phyloP scores from a whole-genome alignment of 192 early-diverging fungal species.

The Coemansia asiatica region DNA sequence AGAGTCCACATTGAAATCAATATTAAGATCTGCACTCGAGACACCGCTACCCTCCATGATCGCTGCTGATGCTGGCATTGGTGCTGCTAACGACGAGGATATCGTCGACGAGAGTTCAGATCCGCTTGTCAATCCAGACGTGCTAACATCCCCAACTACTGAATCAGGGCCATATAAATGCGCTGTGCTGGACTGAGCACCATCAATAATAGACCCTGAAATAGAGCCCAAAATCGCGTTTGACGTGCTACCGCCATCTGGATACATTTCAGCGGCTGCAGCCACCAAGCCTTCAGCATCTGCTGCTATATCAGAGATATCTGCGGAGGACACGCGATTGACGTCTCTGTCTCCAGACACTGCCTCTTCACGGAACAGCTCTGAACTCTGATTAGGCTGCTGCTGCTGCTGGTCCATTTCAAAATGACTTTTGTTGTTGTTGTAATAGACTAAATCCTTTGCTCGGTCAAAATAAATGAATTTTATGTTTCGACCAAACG shows the following conservation, averaged over 20 bases:
- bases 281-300: too few species aligned
- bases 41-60: too few species aligned
- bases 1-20: conserved; percentile 47
- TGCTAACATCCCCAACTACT: neutral
- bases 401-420: neutral
- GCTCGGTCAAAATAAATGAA: neutral
- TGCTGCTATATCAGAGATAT: neutral
- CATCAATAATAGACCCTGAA: neutral
- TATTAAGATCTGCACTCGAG: conserved; percentile 3
- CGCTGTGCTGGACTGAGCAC: neutral
- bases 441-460: neutral
- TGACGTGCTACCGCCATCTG: neutral
- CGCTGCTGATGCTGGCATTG: too few species aligned
- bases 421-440: neutral
- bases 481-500: neutral
- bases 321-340: neutral
- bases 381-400: neutral
- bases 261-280: neutral
- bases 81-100: too few species aligned
- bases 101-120: too few species aligned
- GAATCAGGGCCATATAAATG: neutral
- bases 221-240: neutral
- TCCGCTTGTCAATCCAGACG: too few species aligned
- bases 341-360: neutral
- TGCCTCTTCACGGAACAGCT: neutral